Evolutionary conservation across 1,139 yeast genomes (phyloP).

Genomic region (Suhomyces anneliseae): DNA sequence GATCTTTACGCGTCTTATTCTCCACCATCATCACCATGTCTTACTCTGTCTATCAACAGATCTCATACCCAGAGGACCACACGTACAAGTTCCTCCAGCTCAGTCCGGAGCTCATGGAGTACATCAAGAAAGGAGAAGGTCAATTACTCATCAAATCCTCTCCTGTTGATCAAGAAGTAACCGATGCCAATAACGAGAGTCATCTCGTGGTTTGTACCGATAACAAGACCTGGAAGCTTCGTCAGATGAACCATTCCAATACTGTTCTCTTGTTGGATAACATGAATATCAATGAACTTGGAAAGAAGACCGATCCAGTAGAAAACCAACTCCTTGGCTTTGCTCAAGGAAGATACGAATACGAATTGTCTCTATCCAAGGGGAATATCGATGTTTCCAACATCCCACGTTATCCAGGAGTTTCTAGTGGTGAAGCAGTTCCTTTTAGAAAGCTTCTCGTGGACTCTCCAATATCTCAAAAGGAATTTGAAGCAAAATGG

Average conservation of each 20-base stretch:
- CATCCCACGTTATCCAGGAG: slow-evolving; percentile 1
- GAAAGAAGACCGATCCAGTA: slow-evolving; percentile 7
- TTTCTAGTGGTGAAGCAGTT: slow-evolving; percentile 2
- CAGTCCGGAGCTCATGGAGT: slow-evolving; percentile 50
- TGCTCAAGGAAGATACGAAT: slow-evolving; percentile 46
- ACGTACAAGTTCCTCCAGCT: slow-evolving; percentile 61
- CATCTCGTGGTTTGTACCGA: slow-evolving; percentile 65
- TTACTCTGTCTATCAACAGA: slow-evolving; percentile 28
- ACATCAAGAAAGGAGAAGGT: slow-evolving; percentile 32
- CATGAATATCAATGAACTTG: slow-evolving; percentile 18
- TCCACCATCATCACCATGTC: slow-evolving; percentile 1
- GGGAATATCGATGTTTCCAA: slow-evolving; percentile 44
- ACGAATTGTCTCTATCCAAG: slow-evolving; percentile 44
- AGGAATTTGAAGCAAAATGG: slow-evolving; percentile 58
- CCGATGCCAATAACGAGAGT: slow-evolving; percentile 23
- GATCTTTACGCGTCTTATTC: slow-evolving; percentile 1
- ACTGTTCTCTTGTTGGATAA: slow-evolving; percentile 59
- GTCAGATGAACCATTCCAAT: slow-evolving; percentile 87
- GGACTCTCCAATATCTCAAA: slow-evolving; percentile 55
- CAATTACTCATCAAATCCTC: slow-evolving; percentile 49
- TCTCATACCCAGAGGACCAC: slow-evolving; percentile 20
- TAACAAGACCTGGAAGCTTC: slow-evolving; percentile 58
- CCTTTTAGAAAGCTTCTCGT: slow-evolving; percentile 41
- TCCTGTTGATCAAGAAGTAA: slow-evolving; percentile 14
- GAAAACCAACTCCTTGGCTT: slow-evolving; percentile 35